These are phyloP conservation scores for Fusarium penzigii DNA, from an alignment of 2,329 filamentous ascomycete genomes.

Conservation along the genomic window DNA sequence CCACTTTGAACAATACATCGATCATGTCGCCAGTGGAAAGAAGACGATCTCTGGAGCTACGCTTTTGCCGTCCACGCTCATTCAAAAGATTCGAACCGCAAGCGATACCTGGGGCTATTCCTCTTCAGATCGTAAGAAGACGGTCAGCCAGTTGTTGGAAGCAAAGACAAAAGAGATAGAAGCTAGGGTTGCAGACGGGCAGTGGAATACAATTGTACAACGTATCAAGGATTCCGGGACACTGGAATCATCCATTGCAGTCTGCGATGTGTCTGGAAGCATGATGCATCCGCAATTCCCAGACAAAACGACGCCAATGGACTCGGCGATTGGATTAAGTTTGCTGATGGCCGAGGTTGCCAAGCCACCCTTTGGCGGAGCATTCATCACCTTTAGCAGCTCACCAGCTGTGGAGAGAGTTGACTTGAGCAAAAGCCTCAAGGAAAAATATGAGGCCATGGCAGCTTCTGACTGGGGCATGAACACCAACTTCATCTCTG, in stretches of 20 bases:
- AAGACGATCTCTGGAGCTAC: constrained; percentile 56
- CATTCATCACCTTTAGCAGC: constrained; percentile 56
- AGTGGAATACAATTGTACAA: constrained; percentile 60
- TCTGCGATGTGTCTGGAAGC: constrained; percentile 59
- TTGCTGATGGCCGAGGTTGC: constrained; percentile 56
- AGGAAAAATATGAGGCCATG: constrained; percentile 42
- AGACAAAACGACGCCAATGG: constrained; percentile 51
- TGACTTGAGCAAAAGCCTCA: constrained; percentile 39
- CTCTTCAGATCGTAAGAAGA: background rate
- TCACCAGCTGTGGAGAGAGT: constrained; percentile 43
- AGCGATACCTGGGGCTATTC: background rate
- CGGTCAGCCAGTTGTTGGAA: constrained; percentile 23
- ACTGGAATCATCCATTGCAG: constrained; percentile 53
- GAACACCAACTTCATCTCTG: constrained; percentile 54
- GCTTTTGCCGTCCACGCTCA: constrained; percentile 52
- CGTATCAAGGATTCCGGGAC: constrained; percentile 57
- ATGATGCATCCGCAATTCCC: constrained; percentile 44
- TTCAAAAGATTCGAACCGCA: constrained; percentile 28
- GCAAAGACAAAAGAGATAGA: constrained; percentile 34
- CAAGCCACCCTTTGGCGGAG: constrained; percentile 52
- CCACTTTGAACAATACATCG: constrained; percentile 51
- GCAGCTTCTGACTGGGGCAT: constrained; percentile 36
- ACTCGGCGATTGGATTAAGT: constrained; percentile 57
- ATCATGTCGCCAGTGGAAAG: constrained; percentile 48
- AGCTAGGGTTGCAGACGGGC: constrained; percentile 44